Conservation (phyloP, 2,329 filamentous ascomycete species). For the Chaetomiaceae sp. region DNA sequence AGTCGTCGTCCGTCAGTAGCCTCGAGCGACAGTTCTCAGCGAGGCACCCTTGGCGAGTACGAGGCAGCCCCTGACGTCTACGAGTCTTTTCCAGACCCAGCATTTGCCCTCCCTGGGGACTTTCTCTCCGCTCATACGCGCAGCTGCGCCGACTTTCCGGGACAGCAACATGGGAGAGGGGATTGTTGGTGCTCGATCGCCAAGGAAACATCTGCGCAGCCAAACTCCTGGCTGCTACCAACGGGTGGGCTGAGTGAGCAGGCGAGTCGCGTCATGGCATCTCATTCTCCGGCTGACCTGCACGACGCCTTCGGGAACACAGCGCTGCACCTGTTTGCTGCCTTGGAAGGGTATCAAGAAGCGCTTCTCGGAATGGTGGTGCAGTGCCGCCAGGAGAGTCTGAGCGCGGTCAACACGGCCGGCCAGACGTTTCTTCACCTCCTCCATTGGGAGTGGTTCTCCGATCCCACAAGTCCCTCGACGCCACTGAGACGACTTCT, state of each 20-base stretch:
- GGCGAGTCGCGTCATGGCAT: slow-evolving; percentile 20
- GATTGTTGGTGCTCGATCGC: slow-evolving; percentile 31
- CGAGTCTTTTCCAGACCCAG: slow-evolving; percentile 22
- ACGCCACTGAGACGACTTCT: slow-evolving; percentile 27
- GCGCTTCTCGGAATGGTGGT: slow-evolving; percentile 27
- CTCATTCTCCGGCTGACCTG: slow-evolving; percentile 15
- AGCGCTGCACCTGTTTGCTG: slow-evolving; percentile 41
- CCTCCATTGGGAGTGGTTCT: slow-evolving; percentile 33
- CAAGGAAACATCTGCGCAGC: slow-evolving; percentile 19
- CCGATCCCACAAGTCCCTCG: slow-evolving; percentile 19
- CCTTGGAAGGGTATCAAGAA: slow-evolving; percentile 28
- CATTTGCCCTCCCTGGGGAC: slow-evolving; percentile 42
- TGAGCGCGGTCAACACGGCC: slow-evolving; percentile 36
- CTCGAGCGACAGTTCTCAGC: slow-evolving; percentile 3
- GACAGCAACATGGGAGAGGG: slow-evolving; percentile 23
- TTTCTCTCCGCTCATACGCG: slow-evolving; percentile 35
- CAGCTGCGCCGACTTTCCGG: slow-evolving; percentile 24
- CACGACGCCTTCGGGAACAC: slow-evolving; percentile 44
- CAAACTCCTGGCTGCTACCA: slow-evolving; percentile 26
- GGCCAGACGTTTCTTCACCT: slow-evolving; percentile 46
- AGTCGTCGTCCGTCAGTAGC: slow-evolving; percentile 11
- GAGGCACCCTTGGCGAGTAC: neutral
- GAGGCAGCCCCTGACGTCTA: slow-evolving; percentile 6
- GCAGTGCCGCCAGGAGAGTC: slow-evolving; percentile 13
- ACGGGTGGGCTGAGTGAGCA: slow-evolving; percentile 27